Percentiles rank a stretch among this genome's conserved stretches.
Evolutionary conservation across 169 alveolate genomes (phyloP).

Genomic region (Cryptosporidium sp.): DNA sequence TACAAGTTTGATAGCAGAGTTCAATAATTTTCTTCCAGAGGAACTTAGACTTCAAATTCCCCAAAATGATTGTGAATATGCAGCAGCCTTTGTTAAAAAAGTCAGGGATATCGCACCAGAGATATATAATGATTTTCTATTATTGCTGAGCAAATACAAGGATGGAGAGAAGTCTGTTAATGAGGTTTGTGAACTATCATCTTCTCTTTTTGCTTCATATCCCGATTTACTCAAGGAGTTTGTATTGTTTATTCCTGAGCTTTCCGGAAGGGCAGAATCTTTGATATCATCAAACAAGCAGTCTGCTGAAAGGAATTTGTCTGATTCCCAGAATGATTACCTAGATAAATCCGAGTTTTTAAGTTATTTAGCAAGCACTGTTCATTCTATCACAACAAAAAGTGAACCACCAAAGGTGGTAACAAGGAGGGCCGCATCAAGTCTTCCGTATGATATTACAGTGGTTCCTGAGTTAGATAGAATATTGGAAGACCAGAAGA

Average conservation of each 20-base stretch:
- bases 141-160: constrained; percentile 35
- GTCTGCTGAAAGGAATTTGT: background rate
- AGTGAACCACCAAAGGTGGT: constrained; percentile 73
- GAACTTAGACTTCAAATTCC: constrained; percentile 73
- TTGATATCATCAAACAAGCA: background rate
- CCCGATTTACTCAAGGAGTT: constrained; percentile 60
- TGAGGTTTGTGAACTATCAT: constrained; percentile 37
- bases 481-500: constrained; percentile 58
- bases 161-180: constrained; percentile 64
- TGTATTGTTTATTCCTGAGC: constrained; percentile 51
- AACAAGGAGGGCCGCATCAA: constrained; percentile 41
- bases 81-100: constrained; percentile 71
- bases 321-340: background rate
- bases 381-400: constrained; percentile 22
- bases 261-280: constrained; percentile 8
- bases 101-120: constrained; percentile 61
- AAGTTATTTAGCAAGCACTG: constrained; percentile 61
- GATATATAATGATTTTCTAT: constrained; percentile 52
- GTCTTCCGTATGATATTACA: constrained; percentile 34
- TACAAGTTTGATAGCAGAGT: constrained; percentile 57
- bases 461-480: constrained; percentile 63
- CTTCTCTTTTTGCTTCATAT: constrained; percentile 49
- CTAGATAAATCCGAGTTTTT: constrained; percentile 58
- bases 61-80: constrained; percentile 70
- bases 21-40: constrained; percentile 71